Percentiles rank a stretch among this genome's conserved stretches.
Evolutionary conservation across 1,139 yeast genomes (phyloP).

Genomic region (Blastobotrys illinoisensis): DNA sequence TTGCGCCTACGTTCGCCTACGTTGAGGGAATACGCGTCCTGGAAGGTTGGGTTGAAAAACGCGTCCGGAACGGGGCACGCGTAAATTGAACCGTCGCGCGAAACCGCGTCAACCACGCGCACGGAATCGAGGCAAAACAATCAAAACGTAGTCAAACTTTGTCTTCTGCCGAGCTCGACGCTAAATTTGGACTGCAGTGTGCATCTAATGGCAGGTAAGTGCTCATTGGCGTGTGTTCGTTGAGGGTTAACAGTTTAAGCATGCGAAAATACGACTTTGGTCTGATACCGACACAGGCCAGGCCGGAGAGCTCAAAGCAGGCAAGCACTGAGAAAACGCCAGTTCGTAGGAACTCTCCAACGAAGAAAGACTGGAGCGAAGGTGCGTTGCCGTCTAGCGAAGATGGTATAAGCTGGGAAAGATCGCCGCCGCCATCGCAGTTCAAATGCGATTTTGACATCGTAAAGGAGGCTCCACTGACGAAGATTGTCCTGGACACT

Average conservation of each 20-base stretch:
- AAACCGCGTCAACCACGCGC: neutral
- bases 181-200: neutral
- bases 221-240: neutral
- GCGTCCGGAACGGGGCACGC: constrained; percentile 1
- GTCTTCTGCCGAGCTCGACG: neutral
- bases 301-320: neutral
- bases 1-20: neutral
- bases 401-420: neutral
- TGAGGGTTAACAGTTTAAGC: neutral
- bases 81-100: constrained; percentile 1
- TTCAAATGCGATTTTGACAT: neutral
- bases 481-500: neutral
- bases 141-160: neutral
- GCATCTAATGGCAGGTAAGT: neutral
- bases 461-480: neutral
- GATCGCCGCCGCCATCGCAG: neutral
- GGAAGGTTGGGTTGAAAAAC: constrained; percentile 2
- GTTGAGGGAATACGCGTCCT: constrained; percentile 2
- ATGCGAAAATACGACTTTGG: neutral
- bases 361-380: neutral
- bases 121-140: neutral
- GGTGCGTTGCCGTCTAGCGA: neutral
- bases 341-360: neutral
- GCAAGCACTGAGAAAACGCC: neutral
- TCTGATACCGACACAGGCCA: neutral